phyloP scores from a whole-genome alignment of 805 yeast genomes.

The Isabelozyma gotoi region DNA sequence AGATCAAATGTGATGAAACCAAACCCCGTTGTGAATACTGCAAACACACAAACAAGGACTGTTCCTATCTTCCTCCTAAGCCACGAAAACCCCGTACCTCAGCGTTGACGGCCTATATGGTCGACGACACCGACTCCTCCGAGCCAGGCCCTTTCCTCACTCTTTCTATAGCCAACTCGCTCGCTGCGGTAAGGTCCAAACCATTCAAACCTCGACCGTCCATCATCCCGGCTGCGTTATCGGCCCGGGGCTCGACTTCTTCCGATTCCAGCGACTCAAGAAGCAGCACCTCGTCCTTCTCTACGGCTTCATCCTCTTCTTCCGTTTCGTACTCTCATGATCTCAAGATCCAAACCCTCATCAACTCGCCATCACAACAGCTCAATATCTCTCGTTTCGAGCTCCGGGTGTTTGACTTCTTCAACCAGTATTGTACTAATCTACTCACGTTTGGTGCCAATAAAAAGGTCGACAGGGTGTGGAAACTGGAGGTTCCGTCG shows the following conservation, averaged over 20 bases:
- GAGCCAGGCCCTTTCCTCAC: not conserved
- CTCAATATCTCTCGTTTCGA: slow-evolving; percentile 19
- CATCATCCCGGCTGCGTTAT: not conserved
- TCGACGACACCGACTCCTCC: too few species aligned
- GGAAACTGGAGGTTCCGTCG: slow-evolving; percentile 26
- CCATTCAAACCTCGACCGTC: not conserved
- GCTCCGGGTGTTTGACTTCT: slow-evolving; percentile 24
- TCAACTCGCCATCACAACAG: not conserved
- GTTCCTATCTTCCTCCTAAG: slow-evolving; percentile 17
- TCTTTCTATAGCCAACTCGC: not conserved
- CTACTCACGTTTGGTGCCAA: slow-evolving; percentile 24
- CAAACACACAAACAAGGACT: slow-evolving; percentile 21
- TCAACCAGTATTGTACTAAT: slow-evolving; percentile 25
- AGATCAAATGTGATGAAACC: slow-evolving; percentile 24
- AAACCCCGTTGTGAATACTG: slow-evolving; percentile 36
- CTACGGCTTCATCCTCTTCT: not conserved
- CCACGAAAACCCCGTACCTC: slow-evolving; percentile 1
- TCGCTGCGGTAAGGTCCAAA: not conserved
- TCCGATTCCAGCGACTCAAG: not conserved
- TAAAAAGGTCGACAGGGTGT: slow-evolving; percentile 16
- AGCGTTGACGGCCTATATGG: not conserved
- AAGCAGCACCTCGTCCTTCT: not conserved
- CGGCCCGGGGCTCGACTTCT: not conserved
- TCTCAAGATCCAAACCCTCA: not conserved
- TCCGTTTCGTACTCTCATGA: not conserved